Conservation (phyloP, 1,284 basidiomycete genomes). For the Stereum hirsutum region DNA sequence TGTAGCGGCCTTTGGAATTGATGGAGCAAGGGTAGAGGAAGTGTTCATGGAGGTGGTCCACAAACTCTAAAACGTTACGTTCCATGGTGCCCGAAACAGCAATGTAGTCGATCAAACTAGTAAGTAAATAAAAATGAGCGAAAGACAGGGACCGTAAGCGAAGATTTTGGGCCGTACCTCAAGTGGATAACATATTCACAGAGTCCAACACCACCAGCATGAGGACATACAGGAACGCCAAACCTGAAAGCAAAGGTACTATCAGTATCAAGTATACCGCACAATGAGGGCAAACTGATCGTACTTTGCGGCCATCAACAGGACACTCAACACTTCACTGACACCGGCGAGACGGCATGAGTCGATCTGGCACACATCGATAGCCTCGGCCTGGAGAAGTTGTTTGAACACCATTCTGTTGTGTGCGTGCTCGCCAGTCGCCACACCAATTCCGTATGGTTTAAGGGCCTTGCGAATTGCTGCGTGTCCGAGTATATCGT, state of each 20-base stretch:
- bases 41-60: slow-evolving; percentile 90
- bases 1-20: slow-evolving; percentile 80
- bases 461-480: slow-evolving; percentile 74
- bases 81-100: slow-evolving; percentile 88
- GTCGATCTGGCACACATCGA: slow-evolving; percentile 96
- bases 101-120: slow-evolving; percentile 86
- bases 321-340: slow-evolving; percentile 87
- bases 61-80: slow-evolving; percentile 85
- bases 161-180: slow-evolving; percentile 40
- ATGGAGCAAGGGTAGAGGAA: slow-evolving; percentile 87
- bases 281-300: slow-evolving; percentile 4
- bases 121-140: too few relatives aligned
- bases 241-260: slow-evolving; percentile 35
- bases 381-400: slow-evolving; percentile 85
- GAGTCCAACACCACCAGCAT: slow-evolving; percentile 91
- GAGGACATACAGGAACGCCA: slow-evolving; percentile 85
- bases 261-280: slow-evolving; percentile 2
- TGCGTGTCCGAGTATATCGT: slow-evolving; percentile 84
- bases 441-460: slow-evolving; percentile 84
- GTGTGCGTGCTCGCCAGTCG: slow-evolving; percentile 94
- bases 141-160: slow-evolving; percentile 5
- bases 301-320: slow-evolving; percentile 89
- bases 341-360: slow-evolving; percentile 90
- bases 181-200: slow-evolving; percentile 91
- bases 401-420: slow-evolving; percentile 98